Conservation (phyloP, 1,284 basidiomycete genomes). For the Termitomyces sp. region DNA sequence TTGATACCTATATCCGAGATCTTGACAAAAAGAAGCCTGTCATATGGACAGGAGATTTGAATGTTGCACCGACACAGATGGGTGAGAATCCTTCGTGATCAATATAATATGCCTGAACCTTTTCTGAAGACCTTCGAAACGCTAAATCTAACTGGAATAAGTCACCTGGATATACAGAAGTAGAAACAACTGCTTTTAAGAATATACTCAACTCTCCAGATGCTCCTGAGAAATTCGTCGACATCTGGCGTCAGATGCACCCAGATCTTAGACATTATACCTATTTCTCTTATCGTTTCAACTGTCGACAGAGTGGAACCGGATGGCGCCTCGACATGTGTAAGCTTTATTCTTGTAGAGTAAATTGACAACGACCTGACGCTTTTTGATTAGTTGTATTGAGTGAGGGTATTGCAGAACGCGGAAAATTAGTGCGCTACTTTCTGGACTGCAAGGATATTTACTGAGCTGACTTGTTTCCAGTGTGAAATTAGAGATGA, state of each 20-base stretch:
- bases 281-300: constrained; percentile 84
- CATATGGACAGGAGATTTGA: constrained; percentile 88
- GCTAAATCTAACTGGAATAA: constrained; percentile 75
- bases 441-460: background rate
- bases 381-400: constrained; percentile 49
- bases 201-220: constrained; percentile 52
- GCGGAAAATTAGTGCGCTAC: constrained; percentile 50
- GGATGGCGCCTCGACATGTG: constrained; percentile 88
- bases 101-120: background rate
- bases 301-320: constrained; percentile 74
- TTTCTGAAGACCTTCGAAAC: constrained; percentile 53
- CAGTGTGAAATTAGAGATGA: constrained; percentile 78
- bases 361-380: constrained; percentile 1
- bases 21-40: constrained; percentile 78
- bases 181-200: constrained; percentile 68
- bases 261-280: constrained; percentile 70
- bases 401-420: constrained; percentile 59
- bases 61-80: constrained; percentile 75
- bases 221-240: constrained; percentile 52
- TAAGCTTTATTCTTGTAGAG: constrained; percentile 33
- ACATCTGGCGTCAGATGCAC: constrained; percentile 78
- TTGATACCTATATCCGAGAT: constrained; percentile 65
- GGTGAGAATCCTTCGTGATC: constrained; percentile 34
- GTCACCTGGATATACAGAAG: constrained; percentile 74
- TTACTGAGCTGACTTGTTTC: background rate